Percentiles rank a stretch among this genome's conserved stretches.
These are phyloP conservation scores for Argentina anserina DNA, from an alignment of 306 rosid genomes.

Conservation along the genomic window DNA sequence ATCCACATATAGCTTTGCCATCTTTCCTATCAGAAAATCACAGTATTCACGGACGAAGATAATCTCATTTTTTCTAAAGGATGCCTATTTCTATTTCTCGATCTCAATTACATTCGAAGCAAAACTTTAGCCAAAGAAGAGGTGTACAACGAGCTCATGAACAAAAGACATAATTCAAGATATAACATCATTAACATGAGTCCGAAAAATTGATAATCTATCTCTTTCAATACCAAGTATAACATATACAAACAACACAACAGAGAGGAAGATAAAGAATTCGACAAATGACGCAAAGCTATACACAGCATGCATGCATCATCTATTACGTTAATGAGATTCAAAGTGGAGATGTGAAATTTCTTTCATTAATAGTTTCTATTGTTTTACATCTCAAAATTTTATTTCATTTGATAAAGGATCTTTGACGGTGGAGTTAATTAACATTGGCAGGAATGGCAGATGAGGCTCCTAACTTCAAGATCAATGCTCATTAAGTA, in stretches of 20 bases:
- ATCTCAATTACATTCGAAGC: not conserved
- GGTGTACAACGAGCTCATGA: not conserved
- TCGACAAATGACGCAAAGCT: not conserved
- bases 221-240: too few relatives aligned
- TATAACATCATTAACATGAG: not conserved
- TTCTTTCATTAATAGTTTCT: too few relatives aligned
- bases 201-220: not conserved
- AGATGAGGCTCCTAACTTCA: conserved; percentile 4
- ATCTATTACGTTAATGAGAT: not conserved
- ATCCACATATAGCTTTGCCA: not conserved
- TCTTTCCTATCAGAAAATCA: not conserved
- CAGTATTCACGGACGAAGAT: conserved; percentile 6
- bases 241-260: not conserved
- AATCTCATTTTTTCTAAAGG: not conserved
- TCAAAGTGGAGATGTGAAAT: not conserved
- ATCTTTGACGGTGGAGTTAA: not conserved
- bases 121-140: not conserved
- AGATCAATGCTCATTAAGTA: conserved; percentile 8
- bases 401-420: not conserved
- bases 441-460: not conserved
- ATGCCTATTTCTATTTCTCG: too few relatives aligned
- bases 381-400: too few relatives aligned
- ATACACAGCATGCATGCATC: not conserved
- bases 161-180: not conserved
- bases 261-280: not conserved